Evolutionary conservation across 2,329 filamentous ascomycete genomes (phyloP).

Genomic region (Emydomyces testavorans): DNA sequence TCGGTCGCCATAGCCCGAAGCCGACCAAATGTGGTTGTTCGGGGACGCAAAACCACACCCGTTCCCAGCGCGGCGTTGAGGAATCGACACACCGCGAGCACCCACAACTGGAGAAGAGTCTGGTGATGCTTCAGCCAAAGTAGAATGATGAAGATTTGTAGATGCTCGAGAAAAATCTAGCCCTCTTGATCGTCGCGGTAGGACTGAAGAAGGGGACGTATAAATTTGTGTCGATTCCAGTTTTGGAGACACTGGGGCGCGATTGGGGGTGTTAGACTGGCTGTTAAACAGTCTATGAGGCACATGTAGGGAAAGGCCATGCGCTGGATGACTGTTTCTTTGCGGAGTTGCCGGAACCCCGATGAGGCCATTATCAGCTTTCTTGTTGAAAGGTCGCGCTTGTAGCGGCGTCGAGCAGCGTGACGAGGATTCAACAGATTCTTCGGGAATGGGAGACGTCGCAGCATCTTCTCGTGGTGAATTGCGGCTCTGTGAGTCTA

Average conservation of each 20-base stretch:
- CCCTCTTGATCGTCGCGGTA: conserved; percentile 78
- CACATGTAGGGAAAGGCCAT: conserved; percentile 60
- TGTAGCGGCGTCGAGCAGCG: conserved; percentile 39
- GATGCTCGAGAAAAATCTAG: conserved; percentile 88
- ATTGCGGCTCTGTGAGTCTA: neutral
- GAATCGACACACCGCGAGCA: conserved; percentile 53
- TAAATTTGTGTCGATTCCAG: conserved; percentile 75
- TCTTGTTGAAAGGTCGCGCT: conserved; percentile 41
- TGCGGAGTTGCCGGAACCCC: conserved; percentile 58
- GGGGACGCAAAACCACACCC: conserved; percentile 50
- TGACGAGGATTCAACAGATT: conserved; percentile 47
- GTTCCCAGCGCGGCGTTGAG: conserved; percentile 39
- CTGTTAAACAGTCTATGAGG: conserved; percentile 39
- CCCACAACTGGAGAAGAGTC: conserved; percentile 81
- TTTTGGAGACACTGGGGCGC: conserved; percentile 67
- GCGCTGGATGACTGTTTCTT: conserved; percentile 50
- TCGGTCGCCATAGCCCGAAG: conserved; percentile 54
- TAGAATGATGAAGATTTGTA: conserved; percentile 91
- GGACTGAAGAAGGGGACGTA: conserved; percentile 73
- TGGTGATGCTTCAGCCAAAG: conserved; percentile 76
- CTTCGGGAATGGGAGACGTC: conserved; percentile 55
- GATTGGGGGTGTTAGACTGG: conserved; percentile 44
- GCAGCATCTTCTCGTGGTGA: conserved; percentile 15
- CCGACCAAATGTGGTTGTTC: conserved; percentile 54
- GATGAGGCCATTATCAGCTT: conserved; percentile 53